These are phyloP conservation scores for Blastobotrys peoriensis DNA, from an alignment of 805 yeast species.

Conservation along the genomic window DNA sequence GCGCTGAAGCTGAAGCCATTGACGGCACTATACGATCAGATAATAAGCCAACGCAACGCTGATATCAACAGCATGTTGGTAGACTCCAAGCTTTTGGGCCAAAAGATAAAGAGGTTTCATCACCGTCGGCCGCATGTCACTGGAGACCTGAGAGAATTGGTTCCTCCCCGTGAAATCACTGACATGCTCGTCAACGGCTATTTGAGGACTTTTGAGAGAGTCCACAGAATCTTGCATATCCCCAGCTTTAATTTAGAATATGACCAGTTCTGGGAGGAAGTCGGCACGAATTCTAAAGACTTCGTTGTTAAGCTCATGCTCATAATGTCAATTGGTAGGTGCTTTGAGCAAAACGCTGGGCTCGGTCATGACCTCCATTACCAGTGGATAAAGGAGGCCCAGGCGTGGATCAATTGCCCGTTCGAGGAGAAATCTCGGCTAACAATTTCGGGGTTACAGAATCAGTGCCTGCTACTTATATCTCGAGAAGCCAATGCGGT, in stretches of 20 bases:
- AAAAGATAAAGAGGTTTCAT: not conserved
- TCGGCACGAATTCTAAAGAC: not conserved
- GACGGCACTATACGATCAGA: too few relatives aligned
- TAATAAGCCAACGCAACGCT: too few relatives aligned
- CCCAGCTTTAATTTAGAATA: not conserved
- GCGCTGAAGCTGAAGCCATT: too few relatives aligned
- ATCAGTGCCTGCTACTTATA: not conserved
- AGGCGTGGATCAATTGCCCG: not conserved
- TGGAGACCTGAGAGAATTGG: not conserved
- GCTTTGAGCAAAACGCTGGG: not conserved
- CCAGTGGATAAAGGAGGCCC: not conserved
- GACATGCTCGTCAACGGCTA: not conserved
- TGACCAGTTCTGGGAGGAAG: not conserved
- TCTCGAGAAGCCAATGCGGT: not conserved
- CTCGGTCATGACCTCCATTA: not conserved
- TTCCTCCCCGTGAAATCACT: not conserved
- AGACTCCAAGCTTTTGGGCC: too few relatives aligned
- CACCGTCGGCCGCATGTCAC: not conserved
- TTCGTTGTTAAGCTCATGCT: not conserved
- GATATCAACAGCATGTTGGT: too few relatives aligned
- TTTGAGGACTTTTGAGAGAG: not conserved
- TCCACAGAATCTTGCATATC: not conserved
- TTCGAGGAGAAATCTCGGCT: not conserved
- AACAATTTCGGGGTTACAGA: not conserved
- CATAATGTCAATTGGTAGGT: not conserved